Conservation (phyloP, 805 yeast genomes). For the Saccharomyces mikatae region DNA sequence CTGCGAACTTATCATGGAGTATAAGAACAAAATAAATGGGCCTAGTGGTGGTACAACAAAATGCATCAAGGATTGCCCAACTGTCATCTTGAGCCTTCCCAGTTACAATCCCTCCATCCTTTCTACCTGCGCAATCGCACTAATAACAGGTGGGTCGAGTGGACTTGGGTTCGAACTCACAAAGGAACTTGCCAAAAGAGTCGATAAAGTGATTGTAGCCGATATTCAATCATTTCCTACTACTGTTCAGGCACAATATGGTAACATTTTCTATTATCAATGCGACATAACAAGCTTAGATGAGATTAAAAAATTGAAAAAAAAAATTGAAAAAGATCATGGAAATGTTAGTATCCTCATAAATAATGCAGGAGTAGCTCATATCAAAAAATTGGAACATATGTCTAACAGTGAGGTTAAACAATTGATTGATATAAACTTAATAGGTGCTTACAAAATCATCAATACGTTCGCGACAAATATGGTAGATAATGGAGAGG, state of each 20-base stretch:
- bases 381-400: slow-evolving; percentile 50
- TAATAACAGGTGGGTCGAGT: slow-evolving; percentile 76
- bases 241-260: slow-evolving; percentile 17
- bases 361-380: slow-evolving; percentile 78
- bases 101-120: background rate
- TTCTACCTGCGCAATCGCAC: slow-evolving; percentile 41
- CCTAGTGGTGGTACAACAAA: background rate
- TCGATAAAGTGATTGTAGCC: slow-evolving; percentile 52
- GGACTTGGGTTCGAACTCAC: slow-evolving; percentile 73
- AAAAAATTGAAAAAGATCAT: slow-evolving; percentile 34
- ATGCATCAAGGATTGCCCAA: background rate
- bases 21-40: background rate
- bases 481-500: slow-evolving; percentile 55
- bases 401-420: slow-evolving; percentile 52
- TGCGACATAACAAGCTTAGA: slow-evolving; percentile 62
- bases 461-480: slow-evolving; percentile 64
- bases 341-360: slow-evolving; percentile 63
- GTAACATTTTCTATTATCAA: slow-evolving; percentile 44
- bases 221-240: slow-evolving; percentile 40
- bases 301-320: slow-evolving; percentile 37
- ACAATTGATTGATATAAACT: slow-evolving; percentile 55
- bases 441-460: slow-evolving; percentile 61
- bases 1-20: background rate
- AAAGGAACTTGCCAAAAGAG: slow-evolving; percentile 33
- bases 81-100: background rate